Conservation (phyloP, 2,329 filamentous ascomycete genomes). For the Orbilia oligospora region DNA sequence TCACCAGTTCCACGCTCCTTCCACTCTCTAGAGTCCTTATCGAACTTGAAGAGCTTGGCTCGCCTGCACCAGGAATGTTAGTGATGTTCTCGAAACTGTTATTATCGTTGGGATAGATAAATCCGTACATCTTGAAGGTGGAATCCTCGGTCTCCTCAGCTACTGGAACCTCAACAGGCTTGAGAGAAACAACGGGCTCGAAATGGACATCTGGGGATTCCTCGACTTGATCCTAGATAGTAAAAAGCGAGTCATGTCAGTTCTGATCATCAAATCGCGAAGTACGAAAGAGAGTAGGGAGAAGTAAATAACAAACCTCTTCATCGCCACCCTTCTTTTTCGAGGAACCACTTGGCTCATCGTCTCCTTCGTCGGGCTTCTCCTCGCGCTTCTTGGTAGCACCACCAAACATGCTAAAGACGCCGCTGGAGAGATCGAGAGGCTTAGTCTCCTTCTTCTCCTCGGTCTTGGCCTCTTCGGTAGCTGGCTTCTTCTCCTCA, state of each 20-base stretch:
- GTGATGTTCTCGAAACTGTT: background rate
- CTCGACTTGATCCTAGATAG: conserved; percentile 77
- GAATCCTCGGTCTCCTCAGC: conserved; percentile 99
- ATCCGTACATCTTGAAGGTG: conserved; percentile 87
- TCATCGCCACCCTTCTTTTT: conserved; percentile 73
- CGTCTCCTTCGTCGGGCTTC: conserved; percentile 79
- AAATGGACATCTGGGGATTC: conserved; percentile 96
- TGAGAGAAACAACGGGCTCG: conserved; percentile 93
- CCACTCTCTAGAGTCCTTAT: conserved; percentile 93
- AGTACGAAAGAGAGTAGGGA: background rate
- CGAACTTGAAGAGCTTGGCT: conserved; percentile 99
- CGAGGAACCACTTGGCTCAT: conserved; percentile 69
- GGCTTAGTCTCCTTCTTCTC: conserved; percentile 53
- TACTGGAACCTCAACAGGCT: conserved; percentile 97
- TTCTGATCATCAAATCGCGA: conserved; percentile 45
- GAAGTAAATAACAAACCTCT: conserved; percentile 66
- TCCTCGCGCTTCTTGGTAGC: conserved; percentile 97
- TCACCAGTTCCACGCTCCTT: conserved; percentile 99
- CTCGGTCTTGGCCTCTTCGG: conserved; percentile 60
- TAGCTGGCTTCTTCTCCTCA: conserved; percentile 50
- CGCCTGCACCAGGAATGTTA: conserved; percentile 68
- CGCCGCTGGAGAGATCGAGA: conserved; percentile 65
- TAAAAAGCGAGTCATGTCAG: background rate
- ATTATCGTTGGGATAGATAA: background rate
- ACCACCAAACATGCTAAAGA: conserved; percentile 99